These are phyloP conservation scores for Alloascoidea hylecoeti DNA, from an alignment of 805 yeast genomes.

Conservation along the genomic window DNA sequence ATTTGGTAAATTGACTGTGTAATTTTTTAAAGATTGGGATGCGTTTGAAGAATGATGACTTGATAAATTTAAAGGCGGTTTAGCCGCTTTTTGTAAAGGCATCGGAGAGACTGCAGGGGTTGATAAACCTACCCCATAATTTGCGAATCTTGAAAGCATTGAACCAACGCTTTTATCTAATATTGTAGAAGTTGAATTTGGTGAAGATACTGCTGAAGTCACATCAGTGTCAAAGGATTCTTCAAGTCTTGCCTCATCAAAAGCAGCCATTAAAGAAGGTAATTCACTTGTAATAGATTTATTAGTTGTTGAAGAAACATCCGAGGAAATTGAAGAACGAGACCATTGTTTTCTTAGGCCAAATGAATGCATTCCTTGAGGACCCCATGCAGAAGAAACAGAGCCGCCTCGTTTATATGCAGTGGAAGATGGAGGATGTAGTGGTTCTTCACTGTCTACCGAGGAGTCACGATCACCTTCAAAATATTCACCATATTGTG, in stretches of 20 bases:
- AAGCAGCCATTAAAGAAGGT: neutral
- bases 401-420: too few relatives aligned
- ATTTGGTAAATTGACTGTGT: neutral
- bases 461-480: neutral
- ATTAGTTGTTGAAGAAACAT: neutral
- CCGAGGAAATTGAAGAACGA: neutral
- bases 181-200: neutral
- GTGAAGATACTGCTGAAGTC: too few relatives aligned
- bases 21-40: neutral
- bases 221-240: too few relatives aligned
- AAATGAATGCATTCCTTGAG: neutral
- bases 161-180: neutral
- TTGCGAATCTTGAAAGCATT: neutral
- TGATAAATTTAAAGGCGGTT: too few relatives aligned
- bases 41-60: neutral
- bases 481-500: neutral
- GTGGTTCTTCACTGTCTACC: too few relatives aligned
- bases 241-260: too few relatives aligned
- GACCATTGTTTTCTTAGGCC: neutral
- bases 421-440: too few relatives aligned
- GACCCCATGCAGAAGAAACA: neutral
- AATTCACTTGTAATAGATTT: neutral
- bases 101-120: neutral
- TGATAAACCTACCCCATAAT: neutral
- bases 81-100: too few relatives aligned